These are phyloP conservation scores for Aspergillus pseudoglaucus DNA, from an alignment of 2,329 filamentous ascomycete species.

Conservation along the genomic window DNA sequence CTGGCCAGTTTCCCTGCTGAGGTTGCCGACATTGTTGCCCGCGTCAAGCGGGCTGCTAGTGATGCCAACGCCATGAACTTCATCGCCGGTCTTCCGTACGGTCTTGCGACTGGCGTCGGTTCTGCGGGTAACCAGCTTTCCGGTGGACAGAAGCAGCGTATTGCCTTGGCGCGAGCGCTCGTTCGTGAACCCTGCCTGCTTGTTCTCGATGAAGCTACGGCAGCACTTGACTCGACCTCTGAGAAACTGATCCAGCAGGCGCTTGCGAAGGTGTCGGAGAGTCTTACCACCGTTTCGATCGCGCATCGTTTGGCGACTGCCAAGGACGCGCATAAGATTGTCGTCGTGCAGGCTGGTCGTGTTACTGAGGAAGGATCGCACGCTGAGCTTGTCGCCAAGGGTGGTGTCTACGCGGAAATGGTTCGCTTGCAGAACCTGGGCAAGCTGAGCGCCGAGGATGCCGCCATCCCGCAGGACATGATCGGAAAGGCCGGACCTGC, in stretches of 20 bases:
- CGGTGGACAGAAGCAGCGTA: constrained; percentile 81
- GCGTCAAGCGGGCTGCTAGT: constrained; percentile 23
- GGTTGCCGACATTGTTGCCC: constrained; percentile 21
- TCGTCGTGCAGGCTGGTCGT: constrained; percentile 28
- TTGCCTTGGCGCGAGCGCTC: constrained; percentile 78
- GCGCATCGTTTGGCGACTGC: constrained; percentile 33
- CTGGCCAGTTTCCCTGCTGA: constrained; percentile 14
- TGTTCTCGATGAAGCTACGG: constrained; percentile 33
- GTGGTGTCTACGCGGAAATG: constrained; percentile 45
- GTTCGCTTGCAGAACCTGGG: constrained; percentile 41
- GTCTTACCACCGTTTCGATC: constrained; percentile 30
- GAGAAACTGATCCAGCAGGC: constrained; percentile 31
- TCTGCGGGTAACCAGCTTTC: constrained; percentile 22
- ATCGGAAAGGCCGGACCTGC: constrained; percentile 13
- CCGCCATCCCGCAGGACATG: constrained; percentile 9
- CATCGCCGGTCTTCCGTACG: constrained; percentile 19
- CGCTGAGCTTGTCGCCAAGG: constrained; percentile 22
- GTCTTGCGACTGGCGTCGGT: constrained; percentile 30
- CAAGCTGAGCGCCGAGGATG: constrained; percentile 15
- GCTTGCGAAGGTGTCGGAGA: constrained; percentile 21
- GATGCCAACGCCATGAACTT: constrained; percentile 22
- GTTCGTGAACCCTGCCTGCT: constrained; percentile 80
- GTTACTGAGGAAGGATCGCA: constrained; percentile 31
- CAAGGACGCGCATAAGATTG: constrained; percentile 32
- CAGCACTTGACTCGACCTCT: constrained; percentile 30